Conservation (phyloP, 208 protist genomes). For the Porcisia hertigi region DNA sequence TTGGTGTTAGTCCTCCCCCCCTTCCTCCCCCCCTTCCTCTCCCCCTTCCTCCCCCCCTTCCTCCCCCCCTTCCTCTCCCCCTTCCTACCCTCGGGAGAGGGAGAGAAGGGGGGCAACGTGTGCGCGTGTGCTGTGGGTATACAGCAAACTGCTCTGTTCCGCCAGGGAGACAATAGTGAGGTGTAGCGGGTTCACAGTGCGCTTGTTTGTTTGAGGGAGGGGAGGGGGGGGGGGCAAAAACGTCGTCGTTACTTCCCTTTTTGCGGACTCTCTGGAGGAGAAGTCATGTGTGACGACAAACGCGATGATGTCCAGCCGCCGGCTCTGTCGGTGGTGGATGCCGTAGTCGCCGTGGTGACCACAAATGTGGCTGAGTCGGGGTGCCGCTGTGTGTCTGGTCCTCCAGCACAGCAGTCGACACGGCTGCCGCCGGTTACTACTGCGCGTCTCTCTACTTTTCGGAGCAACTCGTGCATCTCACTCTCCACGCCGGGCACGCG, state of each 20-base stretch:
- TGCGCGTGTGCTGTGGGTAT: no score
- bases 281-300: background rate
- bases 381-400: background rate
- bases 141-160: no score
- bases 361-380: background rate
- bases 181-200: background rate
- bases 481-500: background rate
- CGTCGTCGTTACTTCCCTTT: no score
- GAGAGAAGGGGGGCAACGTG: no score
- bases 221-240: no score
- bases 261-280: background rate
- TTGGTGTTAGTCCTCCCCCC: background rate
- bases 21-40: background rate
- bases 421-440: background rate
- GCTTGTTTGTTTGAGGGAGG: background rate
- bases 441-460: background rate
- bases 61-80: background rate
- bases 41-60: background rate
- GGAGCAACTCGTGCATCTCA: background rate
- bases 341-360: background rate
- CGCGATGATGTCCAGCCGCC: background rate
- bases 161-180: no score
- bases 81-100: no score
- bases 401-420: background rate
- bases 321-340: background rate